Evolutionary conservation across 805 yeast genomes (phyloP), one percentile per base, ranked within the genome.

Genomic region (Yarrowia porcina): DNA sequence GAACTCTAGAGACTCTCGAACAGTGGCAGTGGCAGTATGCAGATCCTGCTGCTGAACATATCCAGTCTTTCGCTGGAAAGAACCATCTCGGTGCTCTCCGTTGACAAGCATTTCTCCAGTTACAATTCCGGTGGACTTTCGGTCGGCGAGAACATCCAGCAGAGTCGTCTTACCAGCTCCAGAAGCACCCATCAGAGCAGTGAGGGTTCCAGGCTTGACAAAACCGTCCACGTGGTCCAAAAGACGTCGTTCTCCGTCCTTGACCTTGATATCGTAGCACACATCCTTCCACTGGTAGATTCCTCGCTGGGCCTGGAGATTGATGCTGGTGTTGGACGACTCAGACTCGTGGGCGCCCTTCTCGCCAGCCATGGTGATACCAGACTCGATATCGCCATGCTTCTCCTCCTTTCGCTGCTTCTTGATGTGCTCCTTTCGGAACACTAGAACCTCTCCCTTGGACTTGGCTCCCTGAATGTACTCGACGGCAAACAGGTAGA

Each of bases 281-380:
- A 88, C 84, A 70, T 88, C 82, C 73, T 83, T 82, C 96, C 96
- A 88, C 70, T 85, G 89, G 80, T 87, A 87, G 41, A 86, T 41
- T 5, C 52, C 52, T 21, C 41, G 20, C 41, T 57, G 62, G 41
- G 62, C 52, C 23, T 57, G 62, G 4, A 54, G 32, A 15, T 54
- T 54, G 27, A 54, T 38, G 2, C 47, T 36, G 13, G 33, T 25
- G 60, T 36, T 21, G 25, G 45, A 36, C 0, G 60, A 54, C 23
- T 45, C 52, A 17, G 36, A 18, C 23, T 45, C 52, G n/a, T 45
- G 36, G 17, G 52, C 36, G 8, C 52, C 52, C 52, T 45, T 45
- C 25, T 45, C 52, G 17, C 52, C 25, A 3, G 44, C 60, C 45
- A 36, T 54, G 47, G n/a, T 18, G 2, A n/a, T 12, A 6, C 45